Percentiles rank a stretch among this genome's conserved stretches.
Conservation (phyloP, 2,329 filamentous ascomycete genomes). For the Claviceps monticola region DNA sequence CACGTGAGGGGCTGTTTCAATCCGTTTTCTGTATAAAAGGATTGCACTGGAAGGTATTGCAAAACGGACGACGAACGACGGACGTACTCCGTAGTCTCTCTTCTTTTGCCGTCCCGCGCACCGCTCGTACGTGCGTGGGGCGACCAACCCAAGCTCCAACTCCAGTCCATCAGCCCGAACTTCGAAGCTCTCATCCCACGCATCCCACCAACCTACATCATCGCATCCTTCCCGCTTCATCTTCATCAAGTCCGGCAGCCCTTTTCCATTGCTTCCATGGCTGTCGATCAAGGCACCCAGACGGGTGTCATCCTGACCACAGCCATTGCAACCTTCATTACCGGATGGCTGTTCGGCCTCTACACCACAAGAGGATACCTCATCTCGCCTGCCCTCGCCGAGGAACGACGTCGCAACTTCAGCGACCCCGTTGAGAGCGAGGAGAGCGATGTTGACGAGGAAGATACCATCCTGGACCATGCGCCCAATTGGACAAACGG, state of each 20-base stretch:
- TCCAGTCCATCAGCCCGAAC: not conserved
- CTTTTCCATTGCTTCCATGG: slow-evolving; percentile 1
- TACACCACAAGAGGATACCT: slow-evolving; percentile 52
- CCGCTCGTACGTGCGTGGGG: too few relatives aligned
- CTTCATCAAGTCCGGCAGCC: too few relatives aligned
- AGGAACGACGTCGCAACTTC: slow-evolving; percentile 42
- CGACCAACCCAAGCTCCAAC: not conserved
- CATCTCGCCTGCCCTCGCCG: slow-evolving; percentile 38
- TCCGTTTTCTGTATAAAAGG: too few relatives aligned
- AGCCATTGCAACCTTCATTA: slow-evolving; percentile 57
- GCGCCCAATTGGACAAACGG: slow-evolving; percentile 55
- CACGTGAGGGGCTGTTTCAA: too few relatives aligned
- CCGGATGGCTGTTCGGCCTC: slow-evolving; percentile 70
- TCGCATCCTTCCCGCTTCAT: not conserved
- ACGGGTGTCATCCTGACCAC: slow-evolving; percentile 56
- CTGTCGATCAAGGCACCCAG: slow-evolving; percentile 16
- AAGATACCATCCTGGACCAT: slow-evolving; percentile 46
- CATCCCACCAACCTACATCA: not conserved
- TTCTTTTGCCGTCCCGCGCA: too few relatives aligned
- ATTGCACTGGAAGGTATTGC: too few relatives aligned
- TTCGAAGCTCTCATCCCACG: not conserved
- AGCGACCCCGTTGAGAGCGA: slow-evolving; percentile 53
- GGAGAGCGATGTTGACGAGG: slow-evolving; percentile 52
- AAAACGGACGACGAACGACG: too few relatives aligned
- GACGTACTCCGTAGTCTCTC: too few relatives aligned